Conservation (phyloP, 805 yeast species). For the Candida odintsovae region DNA sequence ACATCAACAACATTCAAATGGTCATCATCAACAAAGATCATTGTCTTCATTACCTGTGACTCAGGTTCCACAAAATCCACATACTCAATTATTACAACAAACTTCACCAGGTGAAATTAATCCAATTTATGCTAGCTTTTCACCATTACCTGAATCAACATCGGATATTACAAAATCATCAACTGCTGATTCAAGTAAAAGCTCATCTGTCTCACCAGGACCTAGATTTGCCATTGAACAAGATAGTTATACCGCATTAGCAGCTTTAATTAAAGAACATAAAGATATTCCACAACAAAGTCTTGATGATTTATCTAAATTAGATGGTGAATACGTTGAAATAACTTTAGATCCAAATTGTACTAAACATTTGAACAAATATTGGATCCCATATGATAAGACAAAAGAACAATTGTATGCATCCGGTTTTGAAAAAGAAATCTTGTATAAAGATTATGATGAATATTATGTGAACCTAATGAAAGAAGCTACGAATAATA, state of each 20-base stretch:
- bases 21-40: not conserved
- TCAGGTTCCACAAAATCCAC: not conserved
- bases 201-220: not conserved
- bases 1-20: not conserved
- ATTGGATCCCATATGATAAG: constrained; percentile 14
- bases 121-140: not conserved
- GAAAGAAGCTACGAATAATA: constrained; percentile 20
- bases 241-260: constrained; percentile 11
- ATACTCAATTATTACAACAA: not conserved
- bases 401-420: constrained; percentile 6
- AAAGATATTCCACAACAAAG: constrained; percentile 13
- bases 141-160: not conserved
- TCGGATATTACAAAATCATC: not conserved
- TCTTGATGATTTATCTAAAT: constrained; percentile 13
- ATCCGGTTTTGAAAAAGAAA: constrained; percentile 16
- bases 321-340: constrained; percentile 18
- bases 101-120: no score
- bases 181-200: not conserved
- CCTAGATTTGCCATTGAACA: constrained; percentile 15
- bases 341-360: constrained; percentile 22
- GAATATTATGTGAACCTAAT: constrained; percentile 9
- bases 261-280: constrained; percentile 13
- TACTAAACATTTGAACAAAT: constrained; percentile 14
- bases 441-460: constrained; percentile 19
- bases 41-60: not conserved